Percentiles rank a stretch among this genome's conserved stretches.
phyloP scores from a whole-genome alignment of 225 moss, liverwort and hornwort species.

The Pleurozium schreberi region DNA sequence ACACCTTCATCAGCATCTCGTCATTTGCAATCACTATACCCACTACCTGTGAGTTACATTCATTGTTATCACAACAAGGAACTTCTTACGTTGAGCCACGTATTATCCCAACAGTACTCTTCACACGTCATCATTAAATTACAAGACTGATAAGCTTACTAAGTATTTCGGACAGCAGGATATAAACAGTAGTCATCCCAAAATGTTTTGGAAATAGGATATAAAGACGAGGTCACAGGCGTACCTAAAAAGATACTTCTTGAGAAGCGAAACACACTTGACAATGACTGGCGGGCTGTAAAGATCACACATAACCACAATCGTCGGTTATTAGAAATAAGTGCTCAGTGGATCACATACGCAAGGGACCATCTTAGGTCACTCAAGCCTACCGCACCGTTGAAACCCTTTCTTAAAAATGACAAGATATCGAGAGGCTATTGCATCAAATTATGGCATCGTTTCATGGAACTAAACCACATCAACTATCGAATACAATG shows the following conservation, averaged over 20 bases:
- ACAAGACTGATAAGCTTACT: not conserved
- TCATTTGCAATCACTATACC: constrained; percentile 34
- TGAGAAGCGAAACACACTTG: constrained; percentile 95
- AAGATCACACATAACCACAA: not conserved
- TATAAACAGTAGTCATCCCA: not conserved
- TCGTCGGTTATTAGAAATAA: not conserved
- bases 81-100: not conserved
- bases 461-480: not conserved
- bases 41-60: constrained; percentile 45
- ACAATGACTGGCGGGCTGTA: constrained; percentile 94
- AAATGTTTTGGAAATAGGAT: not conserved
- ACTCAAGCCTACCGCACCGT: not conserved
- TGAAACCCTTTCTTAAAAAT: not conserved
- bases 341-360: not conserved
- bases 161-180: not conserved
- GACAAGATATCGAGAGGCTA: not conserved
- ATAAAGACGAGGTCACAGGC: not conserved
- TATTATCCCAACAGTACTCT: not conserved
- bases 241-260: constrained; percentile 96
- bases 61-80: constrained; percentile 23
- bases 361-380: not conserved
- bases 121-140: not conserved
- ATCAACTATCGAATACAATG: not conserved
- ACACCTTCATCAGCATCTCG: constrained; percentile 31
- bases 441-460: not conserved